Evolutionary conservation across 495 filamentous ascomycete species (phyloP).

Genomic region (Barbatosphaeria neglecta): DNA sequence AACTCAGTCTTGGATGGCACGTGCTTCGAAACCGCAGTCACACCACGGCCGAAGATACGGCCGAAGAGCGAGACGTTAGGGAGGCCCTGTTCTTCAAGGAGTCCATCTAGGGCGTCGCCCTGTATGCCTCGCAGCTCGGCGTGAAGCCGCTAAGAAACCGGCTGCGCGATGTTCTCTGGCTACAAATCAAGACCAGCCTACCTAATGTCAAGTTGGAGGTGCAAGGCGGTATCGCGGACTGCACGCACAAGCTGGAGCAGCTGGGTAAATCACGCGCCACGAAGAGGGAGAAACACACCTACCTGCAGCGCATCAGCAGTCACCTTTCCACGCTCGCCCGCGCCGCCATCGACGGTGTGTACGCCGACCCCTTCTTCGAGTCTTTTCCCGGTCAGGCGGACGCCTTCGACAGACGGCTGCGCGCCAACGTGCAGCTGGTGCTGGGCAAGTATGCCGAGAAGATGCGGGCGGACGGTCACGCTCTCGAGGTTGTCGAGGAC

Average conservation of each 20-base stretch:
- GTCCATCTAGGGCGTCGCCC: constrained; percentile 4
- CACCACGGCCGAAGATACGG: constrained; percentile 19
- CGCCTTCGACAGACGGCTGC: constrained; percentile 13
- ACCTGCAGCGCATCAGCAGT: constrained; percentile 22
- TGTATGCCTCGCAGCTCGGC: constrained; percentile 7
- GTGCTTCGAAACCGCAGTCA: constrained; percentile 33
- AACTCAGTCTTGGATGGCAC: constrained; percentile 38
- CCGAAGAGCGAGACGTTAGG: constrained; percentile 18
- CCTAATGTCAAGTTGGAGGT: constrained; percentile 12
- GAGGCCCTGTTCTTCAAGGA: constrained; percentile 22
- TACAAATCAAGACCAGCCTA: constrained; percentile 9
- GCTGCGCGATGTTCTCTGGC: constrained; percentile 8
- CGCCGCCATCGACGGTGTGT: constrained; percentile 14
- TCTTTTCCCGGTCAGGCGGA: neutral
- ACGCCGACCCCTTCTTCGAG: constrained; percentile 13
- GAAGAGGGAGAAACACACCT: constrained; percentile 28
- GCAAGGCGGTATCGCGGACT: constrained; percentile 10
- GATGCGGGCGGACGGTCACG: constrained; percentile 16
- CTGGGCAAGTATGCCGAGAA: constrained; percentile 12
- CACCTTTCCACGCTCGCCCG: constrained; percentile 5
- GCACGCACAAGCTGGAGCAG: constrained; percentile 4
- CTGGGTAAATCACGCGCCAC: constrained; percentile 1
- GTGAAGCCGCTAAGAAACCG: constrained; percentile 7
- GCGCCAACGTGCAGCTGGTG: constrained; percentile 18
- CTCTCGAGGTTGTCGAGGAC: constrained; percentile 6